A percentile compares a stretch with the other conserved stretches of the same genome.
phyloP scores from a whole-genome alignment of 1,139 yeast species.

The Arxiozyma bovina region DNA sequence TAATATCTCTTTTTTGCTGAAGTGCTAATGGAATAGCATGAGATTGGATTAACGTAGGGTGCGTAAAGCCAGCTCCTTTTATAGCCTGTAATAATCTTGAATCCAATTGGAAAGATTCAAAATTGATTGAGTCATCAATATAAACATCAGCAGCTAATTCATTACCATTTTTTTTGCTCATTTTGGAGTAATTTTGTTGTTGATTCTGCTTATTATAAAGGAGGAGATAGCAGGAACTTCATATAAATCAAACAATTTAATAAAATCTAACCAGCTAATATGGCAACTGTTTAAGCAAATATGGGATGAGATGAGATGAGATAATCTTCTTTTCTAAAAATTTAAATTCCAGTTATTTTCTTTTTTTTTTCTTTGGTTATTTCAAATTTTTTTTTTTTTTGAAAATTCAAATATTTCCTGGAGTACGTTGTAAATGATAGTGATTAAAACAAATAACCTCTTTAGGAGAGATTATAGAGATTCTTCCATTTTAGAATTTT shows the following conservation, averaged over 20 bases:
- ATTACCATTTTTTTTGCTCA: background rate
- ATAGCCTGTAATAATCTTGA: slow-evolving; percentile 78
- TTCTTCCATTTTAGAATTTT: too few relatives aligned
- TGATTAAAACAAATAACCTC: slow-evolving; percentile 2
- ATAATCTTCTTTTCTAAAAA: slow-evolving; percentile 13
- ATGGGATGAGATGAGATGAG: slow-evolving; percentile 21
- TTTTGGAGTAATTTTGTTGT: background rate
- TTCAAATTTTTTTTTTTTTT: too few relatives aligned
- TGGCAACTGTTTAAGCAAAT: background rate
- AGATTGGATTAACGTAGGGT: slow-evolving; percentile 85
- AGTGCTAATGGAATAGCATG: slow-evolving; percentile 88
- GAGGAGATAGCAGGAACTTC: background rate
- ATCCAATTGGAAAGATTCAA: slow-evolving; percentile 67
- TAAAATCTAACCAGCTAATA: too few relatives aligned
- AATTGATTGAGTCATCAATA: slow-evolving; percentile 61
- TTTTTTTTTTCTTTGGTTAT: too few relatives aligned
- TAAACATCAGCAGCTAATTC: slow-evolving; percentile 48
- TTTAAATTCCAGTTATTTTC: background rate
- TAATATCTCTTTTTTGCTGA: slow-evolving; percentile 76
- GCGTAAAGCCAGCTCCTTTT: slow-evolving; percentile 67
- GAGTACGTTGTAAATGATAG: slow-evolving; percentile 1
- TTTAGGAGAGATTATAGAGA: background rate
- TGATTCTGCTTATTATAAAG: background rate
- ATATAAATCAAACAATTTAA: background rate
- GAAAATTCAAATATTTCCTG: too few relatives aligned